These are phyloP conservation scores for Podaxis sp. DNA, from an alignment of 768 basidiomycete species.

Conservation along the genomic window DNA sequence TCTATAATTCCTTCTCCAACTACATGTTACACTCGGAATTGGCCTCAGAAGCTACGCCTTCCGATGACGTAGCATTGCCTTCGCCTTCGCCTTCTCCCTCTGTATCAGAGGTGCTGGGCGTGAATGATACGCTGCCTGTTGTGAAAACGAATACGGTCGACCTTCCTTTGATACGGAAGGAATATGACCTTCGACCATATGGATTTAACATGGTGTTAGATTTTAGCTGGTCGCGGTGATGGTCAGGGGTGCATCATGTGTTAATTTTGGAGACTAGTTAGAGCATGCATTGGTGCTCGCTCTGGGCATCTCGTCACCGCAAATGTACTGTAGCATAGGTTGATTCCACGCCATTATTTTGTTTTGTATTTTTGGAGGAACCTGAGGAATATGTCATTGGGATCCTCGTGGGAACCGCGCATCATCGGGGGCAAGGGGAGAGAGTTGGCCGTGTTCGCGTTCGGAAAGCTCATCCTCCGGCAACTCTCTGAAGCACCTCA, in stretches of 20 bases:
- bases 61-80: conserved; percentile 13
- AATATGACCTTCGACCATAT: conserved; percentile 72
- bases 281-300: background rate
- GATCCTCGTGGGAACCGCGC: conserved; percentile 13
- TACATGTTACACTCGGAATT: conserved; percentile 11
- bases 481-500: background rate
- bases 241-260: background rate
- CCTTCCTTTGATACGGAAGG: conserved; percentile 37
- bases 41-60: background rate
- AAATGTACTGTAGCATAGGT: conserved; percentile 10
- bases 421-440: background rate
- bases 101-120: background rate
- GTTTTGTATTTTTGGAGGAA: background rate
- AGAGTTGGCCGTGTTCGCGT: background rate
- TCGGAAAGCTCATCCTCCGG: conserved; percentile 1
- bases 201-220: conserved; percentile 75
- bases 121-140: background rate
- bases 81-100: background rate
- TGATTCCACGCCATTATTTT: background rate
- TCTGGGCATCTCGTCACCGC: background rate
- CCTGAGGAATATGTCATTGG: background rate
- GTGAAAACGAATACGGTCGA: conserved; percentile 15
- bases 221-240: conserved; percentile 56
- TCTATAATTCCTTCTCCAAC: conserved; percentile 2
- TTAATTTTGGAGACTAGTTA: background rate